Conservation (phyloP, 768 basidiomycete genomes). For the Rhodocollybia butyracea region DNA sequence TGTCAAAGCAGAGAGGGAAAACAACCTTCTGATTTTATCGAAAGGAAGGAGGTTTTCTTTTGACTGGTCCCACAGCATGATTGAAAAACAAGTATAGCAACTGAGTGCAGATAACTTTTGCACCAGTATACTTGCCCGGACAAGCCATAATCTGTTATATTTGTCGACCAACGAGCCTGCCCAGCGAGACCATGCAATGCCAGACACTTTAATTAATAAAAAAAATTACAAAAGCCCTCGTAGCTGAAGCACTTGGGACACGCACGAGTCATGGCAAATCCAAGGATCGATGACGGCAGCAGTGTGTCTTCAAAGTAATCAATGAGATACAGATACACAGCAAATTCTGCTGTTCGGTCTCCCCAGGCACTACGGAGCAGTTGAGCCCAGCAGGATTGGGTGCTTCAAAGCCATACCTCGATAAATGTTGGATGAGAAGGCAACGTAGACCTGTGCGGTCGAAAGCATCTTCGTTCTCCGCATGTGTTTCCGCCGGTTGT, state of each 20-base stretch:
- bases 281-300: slow-evolving; percentile 46
- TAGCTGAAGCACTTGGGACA: no score
- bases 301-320: slow-evolving; percentile 24
- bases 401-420: neutral
- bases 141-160: slow-evolving; percentile 29
- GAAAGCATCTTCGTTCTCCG: no score
- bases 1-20: no score
- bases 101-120: slow-evolving; percentile 35
- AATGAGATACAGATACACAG: neutral
- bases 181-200: slow-evolving; percentile 26
- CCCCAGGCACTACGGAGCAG: neutral
- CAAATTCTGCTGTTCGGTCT: slow-evolving; percentile 1
- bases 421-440: slow-evolving; percentile 1
- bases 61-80: no score
- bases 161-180: slow-evolving; percentile 42
- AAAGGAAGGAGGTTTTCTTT: no score
- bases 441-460: neutral
- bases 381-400: neutral
- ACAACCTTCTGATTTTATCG: no score
- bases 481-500: no score
- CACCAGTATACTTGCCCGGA: slow-evolving; percentile 32
- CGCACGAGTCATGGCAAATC: slow-evolving; percentile 35
- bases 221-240: no score
- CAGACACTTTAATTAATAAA: neutral
- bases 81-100: slow-evolving; percentile 31